These are phyloP conservation scores for Fusarium chaquense DNA, from an alignment of 2,329 filamentous ascomycete species.

Conservation along the genomic window DNA sequence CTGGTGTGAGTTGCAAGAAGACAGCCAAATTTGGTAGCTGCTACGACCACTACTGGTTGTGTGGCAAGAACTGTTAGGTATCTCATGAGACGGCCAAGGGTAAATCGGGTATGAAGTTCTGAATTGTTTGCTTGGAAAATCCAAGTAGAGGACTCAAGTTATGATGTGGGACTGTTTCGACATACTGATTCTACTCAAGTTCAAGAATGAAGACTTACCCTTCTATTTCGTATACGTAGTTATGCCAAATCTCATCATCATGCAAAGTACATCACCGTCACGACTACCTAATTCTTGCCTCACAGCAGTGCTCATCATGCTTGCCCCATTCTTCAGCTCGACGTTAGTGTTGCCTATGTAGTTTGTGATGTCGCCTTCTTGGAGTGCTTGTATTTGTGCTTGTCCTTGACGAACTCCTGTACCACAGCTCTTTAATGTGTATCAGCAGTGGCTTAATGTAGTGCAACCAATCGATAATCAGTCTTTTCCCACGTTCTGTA, in stretches of 20 bases:
- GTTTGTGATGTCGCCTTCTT: background rate
- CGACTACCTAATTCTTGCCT: background rate
- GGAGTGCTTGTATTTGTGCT: background rate
- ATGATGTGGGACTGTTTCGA: background rate
- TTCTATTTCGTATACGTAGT: background rate
- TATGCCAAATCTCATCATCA: background rate
- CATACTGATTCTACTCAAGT: background rate
- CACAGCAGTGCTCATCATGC: background rate
- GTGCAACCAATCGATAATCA: no score
- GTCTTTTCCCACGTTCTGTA: no score
- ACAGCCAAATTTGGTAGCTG: conserved; percentile 12
- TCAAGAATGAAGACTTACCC: background rate
- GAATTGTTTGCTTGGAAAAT: background rate
- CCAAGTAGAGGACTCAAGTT: background rate
- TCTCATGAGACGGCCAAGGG: background rate
- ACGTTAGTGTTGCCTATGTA: background rate
- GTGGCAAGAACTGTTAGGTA: background rate
- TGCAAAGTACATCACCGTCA: background rate
- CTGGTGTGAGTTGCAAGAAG: conserved; percentile 5
- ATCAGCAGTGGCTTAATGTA: no score
- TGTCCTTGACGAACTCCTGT: background rate
- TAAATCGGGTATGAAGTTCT: background rate
- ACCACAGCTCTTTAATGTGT: background rate
- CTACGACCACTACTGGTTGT: conserved; percentile 15
- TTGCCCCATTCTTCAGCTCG: background rate